A percentile compares a stretch with the other conserved stretches of the same genome.
phyloP scores from a whole-genome alignment of 2,329 filamentous ascomycete species.

The Talaromyces amestolkiae region DNA sequence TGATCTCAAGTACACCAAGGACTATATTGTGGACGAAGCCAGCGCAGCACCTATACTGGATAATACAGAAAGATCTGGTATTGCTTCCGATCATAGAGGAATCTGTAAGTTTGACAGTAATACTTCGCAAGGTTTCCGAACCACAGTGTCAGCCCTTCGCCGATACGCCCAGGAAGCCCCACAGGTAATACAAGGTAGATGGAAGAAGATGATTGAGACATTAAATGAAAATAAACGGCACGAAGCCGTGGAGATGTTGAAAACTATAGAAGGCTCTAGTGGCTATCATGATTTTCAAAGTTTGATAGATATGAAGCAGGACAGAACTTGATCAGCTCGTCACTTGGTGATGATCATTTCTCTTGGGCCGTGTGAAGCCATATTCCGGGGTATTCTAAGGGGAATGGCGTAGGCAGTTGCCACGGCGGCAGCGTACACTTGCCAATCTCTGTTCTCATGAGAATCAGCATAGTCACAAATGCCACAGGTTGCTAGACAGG shows the following conservation, averaged over 20 bases:
- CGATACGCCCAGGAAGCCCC: conserved; percentile 11
- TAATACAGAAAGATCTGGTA: conserved; percentile 36
- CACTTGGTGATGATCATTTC: no score
- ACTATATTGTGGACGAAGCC: conserved; percentile 33
- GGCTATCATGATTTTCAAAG: no score
- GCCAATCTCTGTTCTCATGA: no score
- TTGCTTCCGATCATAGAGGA: conserved; percentile 31
- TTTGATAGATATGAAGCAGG: no score
- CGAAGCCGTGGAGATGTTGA: conserved; percentile 30
- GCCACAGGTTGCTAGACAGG: no score
- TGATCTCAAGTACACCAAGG: conserved; percentile 32
- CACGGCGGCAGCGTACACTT: no score
- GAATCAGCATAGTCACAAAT: no score
- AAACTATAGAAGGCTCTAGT: no score
- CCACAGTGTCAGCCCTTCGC: conserved; percentile 24
- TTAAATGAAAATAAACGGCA: conserved; percentile 8
- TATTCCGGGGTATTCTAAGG: no score
- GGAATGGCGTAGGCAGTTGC: no score
- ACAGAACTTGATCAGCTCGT: no score
- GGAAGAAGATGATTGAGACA: conserved; percentile 8
- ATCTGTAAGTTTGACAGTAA: conserved; percentile 33
- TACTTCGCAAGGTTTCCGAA: conserved; percentile 27
- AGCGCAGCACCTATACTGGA: conserved; percentile 36
- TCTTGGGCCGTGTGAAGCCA: no score
- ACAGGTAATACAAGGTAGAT: conserved; percentile 10